Percentiles rank a stretch among this genome's conserved stretches.
Conservation (phyloP, 2,329 filamentous ascomycete genomes). For the Fusarium odoratissimum region DNA sequence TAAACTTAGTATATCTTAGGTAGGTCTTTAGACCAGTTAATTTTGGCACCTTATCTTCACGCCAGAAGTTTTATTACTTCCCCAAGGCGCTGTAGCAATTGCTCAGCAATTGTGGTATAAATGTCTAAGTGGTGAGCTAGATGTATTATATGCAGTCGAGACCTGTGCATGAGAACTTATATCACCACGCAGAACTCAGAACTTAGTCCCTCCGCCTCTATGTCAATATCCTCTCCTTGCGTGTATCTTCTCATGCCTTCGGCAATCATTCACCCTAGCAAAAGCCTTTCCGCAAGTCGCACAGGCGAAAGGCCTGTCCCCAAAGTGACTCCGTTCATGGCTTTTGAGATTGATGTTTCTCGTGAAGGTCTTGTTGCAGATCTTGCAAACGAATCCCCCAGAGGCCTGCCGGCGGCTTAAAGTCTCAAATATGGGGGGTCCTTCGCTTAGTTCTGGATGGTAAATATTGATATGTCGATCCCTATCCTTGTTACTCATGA, state of each 20-base stretch:
- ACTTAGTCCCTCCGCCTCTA: no score
- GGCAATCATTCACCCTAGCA: background rate
- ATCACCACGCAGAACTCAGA: no score
- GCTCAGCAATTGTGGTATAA: no score
- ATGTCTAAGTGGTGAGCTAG: no score
- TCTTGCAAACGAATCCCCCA: background rate
- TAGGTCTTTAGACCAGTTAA: no score
- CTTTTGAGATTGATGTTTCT: background rate
- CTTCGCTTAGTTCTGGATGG: background rate
- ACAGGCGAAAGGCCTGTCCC: background rate
- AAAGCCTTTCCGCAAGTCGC: background rate
- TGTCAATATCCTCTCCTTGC: background rate
- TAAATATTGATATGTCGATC: background rate
- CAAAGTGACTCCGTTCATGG: slow-evolving; percentile 9
- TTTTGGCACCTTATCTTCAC: no score
- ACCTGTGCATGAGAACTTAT: no score
- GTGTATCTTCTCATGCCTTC: slow-evolving; percentile 24
- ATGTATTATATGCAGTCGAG: no score
- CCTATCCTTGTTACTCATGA: background rate
- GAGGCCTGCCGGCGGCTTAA: background rate
- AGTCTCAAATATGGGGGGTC: fast-evolving
- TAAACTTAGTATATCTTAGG: no score
- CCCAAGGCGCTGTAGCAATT: no score
- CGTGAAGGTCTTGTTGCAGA: background rate
- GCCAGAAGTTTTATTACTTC: no score